Evolutionary conservation across 768 basidiomycete species (phyloP).

Genomic region (Leccinum fibrillosum): DNA sequence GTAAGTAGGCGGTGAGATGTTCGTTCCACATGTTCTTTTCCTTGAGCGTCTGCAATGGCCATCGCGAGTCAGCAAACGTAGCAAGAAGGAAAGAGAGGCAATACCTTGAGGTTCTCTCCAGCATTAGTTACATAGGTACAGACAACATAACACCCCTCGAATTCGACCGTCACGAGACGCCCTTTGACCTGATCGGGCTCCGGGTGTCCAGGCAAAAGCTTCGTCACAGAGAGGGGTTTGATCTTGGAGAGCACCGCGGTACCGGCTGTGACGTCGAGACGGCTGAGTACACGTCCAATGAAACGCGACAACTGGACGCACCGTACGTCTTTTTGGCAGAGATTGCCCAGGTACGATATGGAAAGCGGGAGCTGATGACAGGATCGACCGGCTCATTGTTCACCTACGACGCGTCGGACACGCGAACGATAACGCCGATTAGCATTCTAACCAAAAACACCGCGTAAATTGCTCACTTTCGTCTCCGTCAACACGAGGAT

Average conservation of each 20-base stretch:
- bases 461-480: conserved; percentile 45
- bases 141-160: conserved; percentile 61
- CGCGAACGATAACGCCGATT: no score
- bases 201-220: conserved; percentile 73
- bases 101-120: conserved; percentile 70
- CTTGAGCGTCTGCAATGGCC: conserved; percentile 56
- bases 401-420: conserved; percentile 42
- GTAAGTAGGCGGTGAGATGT: conserved; percentile 73
- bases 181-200: conserved; percentile 64
- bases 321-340: conserved; percentile 78
- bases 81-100: neutral
- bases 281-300: neutral
- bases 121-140: conserved; percentile 88
- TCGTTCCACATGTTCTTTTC: conserved; percentile 76
- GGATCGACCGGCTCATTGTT: conserved; percentile 67
- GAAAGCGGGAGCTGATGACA: conserved; percentile 53
- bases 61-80: neutral
- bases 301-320: conserved; percentile 29
- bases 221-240: conserved; percentile 63
- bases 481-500: conserved; percentile 84
- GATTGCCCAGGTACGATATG: conserved; percentile 74
- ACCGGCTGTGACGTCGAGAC: conserved; percentile 53
- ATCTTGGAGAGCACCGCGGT: conserved; percentile 78
- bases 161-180: conserved; percentile 81
- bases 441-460: neutral